A percentile compares a stretch with the other conserved stretches of the same genome.
Evolutionary conservation across 1,284 basidiomycete genomes (phyloP).

Genomic region (Ganoderma meredithae): DNA sequence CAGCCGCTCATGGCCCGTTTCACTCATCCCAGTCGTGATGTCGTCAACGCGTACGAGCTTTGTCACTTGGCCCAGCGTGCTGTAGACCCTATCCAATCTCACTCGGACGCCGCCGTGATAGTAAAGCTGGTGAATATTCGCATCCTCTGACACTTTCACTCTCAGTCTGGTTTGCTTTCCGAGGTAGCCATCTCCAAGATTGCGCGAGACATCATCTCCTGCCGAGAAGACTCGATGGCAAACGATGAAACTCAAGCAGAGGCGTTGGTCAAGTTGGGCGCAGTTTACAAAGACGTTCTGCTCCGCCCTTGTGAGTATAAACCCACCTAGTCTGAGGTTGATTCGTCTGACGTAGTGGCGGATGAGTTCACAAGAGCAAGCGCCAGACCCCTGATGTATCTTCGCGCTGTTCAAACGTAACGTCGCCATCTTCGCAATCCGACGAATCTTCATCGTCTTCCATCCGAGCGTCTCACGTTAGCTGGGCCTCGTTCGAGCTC

Average conservation of each 20-base stretch:
- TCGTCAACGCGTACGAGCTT: not conserved
- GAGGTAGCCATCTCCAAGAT: conserved; percentile 4
- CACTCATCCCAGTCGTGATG: not conserved
- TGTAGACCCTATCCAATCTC: not conserved
- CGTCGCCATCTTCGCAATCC: not conserved
- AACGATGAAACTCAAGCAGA: not conserved
- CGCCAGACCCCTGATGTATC: not conserved
- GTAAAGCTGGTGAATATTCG: not conserved
- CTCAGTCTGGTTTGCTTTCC: not conserved
- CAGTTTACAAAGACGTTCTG: not conserved
- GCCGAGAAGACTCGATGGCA: not conserved
- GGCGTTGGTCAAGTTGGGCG: not conserved
- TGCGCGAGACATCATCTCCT: not conserved
- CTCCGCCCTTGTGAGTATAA: not conserved
- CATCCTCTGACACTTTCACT: conserved; percentile 3
- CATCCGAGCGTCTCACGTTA: no score
- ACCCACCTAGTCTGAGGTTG: not conserved
- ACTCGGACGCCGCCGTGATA: not conserved
- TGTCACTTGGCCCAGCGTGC: not conserved
- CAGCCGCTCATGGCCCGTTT: not conserved
- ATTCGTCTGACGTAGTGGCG: not conserved
- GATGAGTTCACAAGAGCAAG: not conserved
- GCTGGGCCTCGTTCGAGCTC: not conserved
- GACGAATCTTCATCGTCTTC: no score
- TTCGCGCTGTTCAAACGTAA: no score